These are phyloP conservation scores for Blastocrithidia nonstop DNA, from an alignment of 208 protist species.

Conservation along the genomic window DNA sequence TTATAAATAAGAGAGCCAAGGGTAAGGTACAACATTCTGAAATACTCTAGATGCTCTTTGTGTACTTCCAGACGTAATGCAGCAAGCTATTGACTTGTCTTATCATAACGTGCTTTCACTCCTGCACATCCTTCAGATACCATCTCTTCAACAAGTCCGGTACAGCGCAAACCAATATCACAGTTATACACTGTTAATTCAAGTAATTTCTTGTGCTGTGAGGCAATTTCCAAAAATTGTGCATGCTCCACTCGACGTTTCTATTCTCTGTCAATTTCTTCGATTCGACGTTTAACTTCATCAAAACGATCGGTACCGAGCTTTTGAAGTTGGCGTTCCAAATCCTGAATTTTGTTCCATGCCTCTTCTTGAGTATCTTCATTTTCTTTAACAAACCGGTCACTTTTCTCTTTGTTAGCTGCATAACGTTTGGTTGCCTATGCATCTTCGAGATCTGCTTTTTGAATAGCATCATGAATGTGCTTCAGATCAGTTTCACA, in stretches of 20 bases:
- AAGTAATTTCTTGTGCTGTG: conserved; percentile 73
- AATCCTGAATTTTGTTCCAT: conserved; percentile 69
- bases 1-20: conserved; percentile 65
- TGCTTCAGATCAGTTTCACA: conserved; percentile 59
- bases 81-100: conserved; percentile 47
- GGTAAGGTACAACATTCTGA: conserved; percentile 65
- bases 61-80: conserved; percentile 58
- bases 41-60: conserved; percentile 71
- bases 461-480: conserved; percentile 67
- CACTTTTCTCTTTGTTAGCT: conserved; percentile 53
- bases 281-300: conserved; percentile 72
- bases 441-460: conserved; percentile 63
- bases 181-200: conserved; percentile 75
- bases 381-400: conserved; percentile 50
- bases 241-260: conserved; percentile 65
- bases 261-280: conserved; percentile 72
- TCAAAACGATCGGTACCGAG: conserved; percentile 69
- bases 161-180: conserved; percentile 50
- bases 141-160: conserved; percentile 54
- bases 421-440: conserved; percentile 64
- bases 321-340: conserved; percentile 57
- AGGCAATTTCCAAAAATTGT: conserved; percentile 60
- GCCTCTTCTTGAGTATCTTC: conserved; percentile 57
- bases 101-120: conserved; percentile 61
- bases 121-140: conserved; percentile 49